Evolutionary conservation across 163 green algal species (phyloP).

Genomic region (Scenedesmus sp.): DNA sequence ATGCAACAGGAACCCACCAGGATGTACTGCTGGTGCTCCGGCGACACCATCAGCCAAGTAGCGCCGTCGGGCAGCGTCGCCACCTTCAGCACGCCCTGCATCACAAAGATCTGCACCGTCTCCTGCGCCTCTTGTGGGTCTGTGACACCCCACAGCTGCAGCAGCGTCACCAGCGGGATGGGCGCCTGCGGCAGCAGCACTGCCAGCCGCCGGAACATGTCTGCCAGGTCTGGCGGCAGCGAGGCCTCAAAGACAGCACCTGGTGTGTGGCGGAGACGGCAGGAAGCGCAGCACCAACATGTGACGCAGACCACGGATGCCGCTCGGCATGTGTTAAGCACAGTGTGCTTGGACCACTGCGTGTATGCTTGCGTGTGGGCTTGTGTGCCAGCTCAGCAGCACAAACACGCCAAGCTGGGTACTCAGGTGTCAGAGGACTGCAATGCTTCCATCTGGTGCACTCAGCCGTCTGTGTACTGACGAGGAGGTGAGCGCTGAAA

Average conservation of each 20-base stretch:
- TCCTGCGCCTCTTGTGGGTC: slow-evolving; percentile 33
- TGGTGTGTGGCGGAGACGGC: background rate
- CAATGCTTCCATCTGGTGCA: too few species aligned
- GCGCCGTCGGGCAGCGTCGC: slow-evolving; percentile 79
- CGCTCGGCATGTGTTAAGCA: background rate
- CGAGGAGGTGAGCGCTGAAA: background rate
- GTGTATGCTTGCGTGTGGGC: background rate
- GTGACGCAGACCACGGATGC: background rate
- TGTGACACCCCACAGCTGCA: slow-evolving; percentile 69
- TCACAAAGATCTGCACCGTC: slow-evolving; percentile 53
- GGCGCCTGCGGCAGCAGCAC: slow-evolving; percentile 76
- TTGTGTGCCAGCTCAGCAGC: too few species aligned
- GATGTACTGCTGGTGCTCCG: slow-evolving; percentile 66
- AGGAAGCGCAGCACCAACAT: background rate
- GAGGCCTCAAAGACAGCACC: slow-evolving; percentile 47
- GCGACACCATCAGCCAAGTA: slow-evolving; percentile 78
- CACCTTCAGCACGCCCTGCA: slow-evolving; percentile 73
- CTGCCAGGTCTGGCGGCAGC: slow-evolving; percentile 42
- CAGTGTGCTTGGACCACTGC: background rate
- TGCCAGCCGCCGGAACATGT: slow-evolving; percentile 63
- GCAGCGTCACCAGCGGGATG: slow-evolving; percentile 73
- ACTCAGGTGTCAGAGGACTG: too few species aligned
- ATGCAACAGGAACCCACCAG: slow-evolving; percentile 44
- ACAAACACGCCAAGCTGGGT: background rate
- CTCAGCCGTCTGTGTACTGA: too few species aligned